Evolutionary conservation across 2,329 filamentous ascomycete species (phyloP), one percentile per base, ranked within the genome.

Genomic region (Penicillium sclerotigenum): DNA sequence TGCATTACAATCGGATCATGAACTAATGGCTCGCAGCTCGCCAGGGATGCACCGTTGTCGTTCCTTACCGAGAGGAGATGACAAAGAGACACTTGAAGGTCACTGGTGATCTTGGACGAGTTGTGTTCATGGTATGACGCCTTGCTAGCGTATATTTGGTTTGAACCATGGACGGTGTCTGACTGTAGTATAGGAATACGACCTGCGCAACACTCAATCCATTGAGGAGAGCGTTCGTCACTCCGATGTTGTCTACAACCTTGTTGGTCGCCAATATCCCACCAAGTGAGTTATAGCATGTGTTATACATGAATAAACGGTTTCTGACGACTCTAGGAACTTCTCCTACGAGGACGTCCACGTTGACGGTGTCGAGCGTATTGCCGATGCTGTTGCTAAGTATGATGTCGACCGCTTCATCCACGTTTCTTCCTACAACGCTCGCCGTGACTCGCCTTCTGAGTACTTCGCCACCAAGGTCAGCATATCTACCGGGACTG

Each of bases 361-460:
- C 69, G 85, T 97, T 37, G 91, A 96, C 74, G 91, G 93, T 60
- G 88, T 89, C 18, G 89, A 95, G 79, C 88, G 94, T 65, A 99
- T 99, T 68, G 90, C 85, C 48, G 91, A 96, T 72, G 91, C 94
- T 51, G 91, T 91, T 51, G 94, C 93, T 68, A 99, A 99, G 78
- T 99, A 99, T 77, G 93, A 99, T 69, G 86, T 97, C 65, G 94
- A 99, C 77, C 87, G 94, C 63, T 99, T 90, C 76, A 91, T 99
- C 63, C 94, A 99, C 68, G 87, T 99, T 66, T 99, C 94, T 10
- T 96, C 92, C 31, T 92, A 95, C 82, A 97, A 93, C 71, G 93
- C 91, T 56, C 81, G 88, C 74, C 82, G 85, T 41, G 81, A 89
- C 65, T 97, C 93, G 18, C 76, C 87, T 2, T 93, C 91, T 11